Percentiles rank a stretch among this genome's conserved stretches.
phyloP scores from a whole-genome alignment of 305 asterid species.

The Solanum hybrid region DNA sequence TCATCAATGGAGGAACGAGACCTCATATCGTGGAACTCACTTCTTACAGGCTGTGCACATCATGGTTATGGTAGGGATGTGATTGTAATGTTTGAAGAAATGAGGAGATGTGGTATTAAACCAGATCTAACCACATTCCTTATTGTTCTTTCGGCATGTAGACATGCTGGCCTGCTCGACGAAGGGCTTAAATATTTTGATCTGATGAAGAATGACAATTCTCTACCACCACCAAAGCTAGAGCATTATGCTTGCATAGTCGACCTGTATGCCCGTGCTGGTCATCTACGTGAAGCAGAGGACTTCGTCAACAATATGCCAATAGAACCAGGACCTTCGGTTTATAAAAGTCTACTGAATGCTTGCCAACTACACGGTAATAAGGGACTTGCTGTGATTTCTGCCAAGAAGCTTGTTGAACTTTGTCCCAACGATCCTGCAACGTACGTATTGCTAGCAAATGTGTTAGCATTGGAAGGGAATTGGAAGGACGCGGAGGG shows the following conservation, averaged over 20 bases:
- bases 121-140: constrained; percentile 51
- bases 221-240: constrained; percentile 24
- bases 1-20: constrained; percentile 36
- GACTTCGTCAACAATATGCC: constrained; percentile 41
- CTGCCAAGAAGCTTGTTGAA: constrained; percentile 46
- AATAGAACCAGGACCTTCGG: constrained; percentile 32
- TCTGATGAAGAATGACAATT: constrained; percentile 31
- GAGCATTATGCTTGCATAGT: constrained; percentile 63
- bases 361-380: constrained; percentile 52
- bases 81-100: constrained; percentile 36
- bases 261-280: constrained; percentile 58
- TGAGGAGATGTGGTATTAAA: constrained; percentile 30
- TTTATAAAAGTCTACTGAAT: constrained; percentile 43
- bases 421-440: constrained; percentile 51
- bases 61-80: constrained; percentile 50
- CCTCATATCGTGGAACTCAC: constrained; percentile 56
- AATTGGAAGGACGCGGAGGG: constrained; percentile 47
- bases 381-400: constrained; percentile 35
- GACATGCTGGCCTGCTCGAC: constrained; percentile 51
- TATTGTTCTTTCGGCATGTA: constrained; percentile 43
- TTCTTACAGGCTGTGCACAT: constrained; percentile 44
- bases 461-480: constrained; percentile 51
- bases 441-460: constrained; percentile 36
- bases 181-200: constrained; percentile 46
- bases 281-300: constrained; percentile 43